Percentiles rank a stretch among this genome's conserved stretches.
These are phyloP conservation scores for Syzygium malaccense DNA, from an alignment of 441 rosid species.

Conservation along the genomic window DNA sequence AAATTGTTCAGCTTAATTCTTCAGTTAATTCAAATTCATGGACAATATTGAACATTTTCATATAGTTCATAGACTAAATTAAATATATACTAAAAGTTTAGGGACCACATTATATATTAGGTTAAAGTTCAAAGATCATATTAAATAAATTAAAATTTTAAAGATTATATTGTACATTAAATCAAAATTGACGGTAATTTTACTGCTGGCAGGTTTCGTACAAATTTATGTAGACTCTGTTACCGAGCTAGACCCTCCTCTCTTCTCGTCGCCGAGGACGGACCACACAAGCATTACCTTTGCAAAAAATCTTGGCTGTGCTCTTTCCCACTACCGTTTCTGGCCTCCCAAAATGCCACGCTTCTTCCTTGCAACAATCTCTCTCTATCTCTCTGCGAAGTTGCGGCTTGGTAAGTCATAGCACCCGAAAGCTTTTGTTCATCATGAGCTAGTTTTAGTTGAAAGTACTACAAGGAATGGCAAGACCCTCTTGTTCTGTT, in stretches of 20 bases:
- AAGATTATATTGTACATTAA: no score
- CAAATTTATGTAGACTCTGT: neutral
- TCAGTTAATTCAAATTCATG: no score
- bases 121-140: no score
- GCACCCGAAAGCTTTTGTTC: neutral
- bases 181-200: neutral
- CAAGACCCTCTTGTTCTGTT: neutral
- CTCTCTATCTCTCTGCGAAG: neutral
- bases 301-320: neutral
- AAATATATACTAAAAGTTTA: no score
- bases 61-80: no score
- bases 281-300: slow-evolving; percentile 19
- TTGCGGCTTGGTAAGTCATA: neutral
- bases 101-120: no score
- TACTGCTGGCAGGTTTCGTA: neutral
- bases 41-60: no score
- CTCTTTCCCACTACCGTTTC: neutral
- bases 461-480: neutral
- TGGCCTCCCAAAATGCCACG: neutral
- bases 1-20: no score
- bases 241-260: neutral
- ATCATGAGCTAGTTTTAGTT: neutral
- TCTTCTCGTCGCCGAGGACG: neutral
- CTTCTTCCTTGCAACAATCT: neutral
- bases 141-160: no score